Base-by-base conservation (phyloP, 805 yeast species). In the Lipomyces sp. region DNA sequence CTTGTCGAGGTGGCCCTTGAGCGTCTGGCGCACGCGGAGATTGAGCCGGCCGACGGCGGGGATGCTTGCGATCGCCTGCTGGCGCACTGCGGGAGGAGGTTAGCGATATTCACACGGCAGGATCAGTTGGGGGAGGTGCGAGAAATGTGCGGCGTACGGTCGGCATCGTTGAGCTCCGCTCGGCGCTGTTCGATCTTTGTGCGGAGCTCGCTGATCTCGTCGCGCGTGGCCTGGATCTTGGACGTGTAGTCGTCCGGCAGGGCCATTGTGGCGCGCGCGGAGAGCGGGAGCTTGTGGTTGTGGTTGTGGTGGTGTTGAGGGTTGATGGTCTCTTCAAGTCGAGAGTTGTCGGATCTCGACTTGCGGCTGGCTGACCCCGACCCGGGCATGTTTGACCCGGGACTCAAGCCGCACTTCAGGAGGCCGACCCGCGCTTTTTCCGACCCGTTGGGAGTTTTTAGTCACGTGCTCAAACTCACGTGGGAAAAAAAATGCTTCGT, bases 1-100 rank as follows among this genome's bases (percentile, higher is more conserved):
- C 63, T 89, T 88, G 63, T 81, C 84, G 58, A 78, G 78, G 64
- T 90, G 96, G 1, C 88, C 88, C 46, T 65, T 70, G 22, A 61
- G 49, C 16, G 58, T 47, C 33, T 59, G 57, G 8, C 58, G 58
- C 11, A 54, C 46, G 34, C 45, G 43, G 33, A 54, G 33, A 24
- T 32, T 37, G 11, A 43, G 22, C 14, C 58, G 45, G 31, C 57
- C 49, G 21, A 54, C 23, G 21, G 58, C 47, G 5, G 33, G 44
- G 13, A 54, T 37, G n/a, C 22, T 39, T 7, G 52, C 42, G 31
- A 47, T 43, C 16, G 57, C 54, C 35, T 33, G 40, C 50, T 49
- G 43, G 19, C 54, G 53, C 19, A 52, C 57, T 52, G 21, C 21
- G 40, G 36, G 8, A 24, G 16, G 18, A 24, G 44, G 14, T 8